Conservation (phyloP, 2,329 filamentous ascomycete species). For the Talaromyces sp. region DNA sequence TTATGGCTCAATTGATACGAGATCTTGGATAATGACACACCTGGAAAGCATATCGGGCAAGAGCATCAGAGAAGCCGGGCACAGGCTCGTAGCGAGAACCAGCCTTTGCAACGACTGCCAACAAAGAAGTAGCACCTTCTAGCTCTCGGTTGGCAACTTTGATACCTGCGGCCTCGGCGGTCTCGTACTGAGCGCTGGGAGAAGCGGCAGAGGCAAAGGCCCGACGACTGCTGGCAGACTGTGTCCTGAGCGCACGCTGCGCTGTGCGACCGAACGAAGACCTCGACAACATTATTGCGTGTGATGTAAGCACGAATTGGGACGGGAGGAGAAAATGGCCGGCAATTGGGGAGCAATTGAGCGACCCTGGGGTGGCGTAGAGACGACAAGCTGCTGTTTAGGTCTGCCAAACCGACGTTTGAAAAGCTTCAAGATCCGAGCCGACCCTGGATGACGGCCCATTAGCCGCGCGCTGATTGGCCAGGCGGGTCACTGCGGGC, state of each 20-base stretch:
- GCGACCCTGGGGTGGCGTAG: conserved; percentile 26
- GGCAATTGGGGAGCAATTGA: conserved; percentile 41
- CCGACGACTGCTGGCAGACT: conserved; percentile 57
- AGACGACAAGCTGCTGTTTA: conserved; percentile 29
- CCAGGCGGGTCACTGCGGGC: conserved; percentile 38
- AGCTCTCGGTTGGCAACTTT: conserved; percentile 91
- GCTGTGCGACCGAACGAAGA: conserved; percentile 63
- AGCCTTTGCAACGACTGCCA: conserved; percentile 89
- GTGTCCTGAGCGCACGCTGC: conserved; percentile 60
- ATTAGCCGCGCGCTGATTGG: conserved; percentile 43
- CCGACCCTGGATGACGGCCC: conserved; percentile 26
- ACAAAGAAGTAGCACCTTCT: conserved; percentile 81
- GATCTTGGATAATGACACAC: conserved; percentile 49
- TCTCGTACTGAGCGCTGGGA: conserved; percentile 82
- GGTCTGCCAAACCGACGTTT: conserved; percentile 32
- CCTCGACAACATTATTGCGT: conserved; percentile 67
- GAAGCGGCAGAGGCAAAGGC: conserved; percentile 64
- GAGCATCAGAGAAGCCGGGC: conserved; percentile 83
- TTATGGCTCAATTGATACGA: neutral
- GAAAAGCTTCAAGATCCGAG: conserved; percentile 46
- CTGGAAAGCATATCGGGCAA: conserved; percentile 98
- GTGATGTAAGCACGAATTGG: conserved; percentile 48
- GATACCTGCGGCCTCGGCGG: conserved; percentile 79
- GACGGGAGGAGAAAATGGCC: conserved; percentile 31
- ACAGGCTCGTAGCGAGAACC: conserved; percentile 89